Conservation (phyloP, 1,284 basidiomycete genomes). For the Phenoliferia sp. region DNA sequence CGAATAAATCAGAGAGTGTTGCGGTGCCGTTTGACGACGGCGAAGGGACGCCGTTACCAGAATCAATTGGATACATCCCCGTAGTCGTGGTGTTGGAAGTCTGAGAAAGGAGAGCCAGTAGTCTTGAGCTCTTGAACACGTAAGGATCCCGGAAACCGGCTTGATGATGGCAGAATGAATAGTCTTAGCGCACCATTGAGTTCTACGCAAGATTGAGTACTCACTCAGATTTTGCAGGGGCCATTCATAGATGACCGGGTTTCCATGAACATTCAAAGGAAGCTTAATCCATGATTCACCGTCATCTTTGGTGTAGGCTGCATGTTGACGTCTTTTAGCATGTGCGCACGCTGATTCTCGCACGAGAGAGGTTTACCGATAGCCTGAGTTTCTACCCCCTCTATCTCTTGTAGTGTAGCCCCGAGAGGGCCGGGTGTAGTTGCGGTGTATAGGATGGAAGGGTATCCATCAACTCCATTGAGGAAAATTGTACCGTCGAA, state of each 20-base stretch:
- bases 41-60: neutral
- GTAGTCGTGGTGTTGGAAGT: constrained; percentile 9
- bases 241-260: constrained; percentile 34
- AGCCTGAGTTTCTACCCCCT: constrained; percentile 32
- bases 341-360: neutral
- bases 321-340: neutral
- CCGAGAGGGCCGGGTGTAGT: constrained; percentile 28
- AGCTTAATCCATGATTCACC: constrained; percentile 35
- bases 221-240: constrained; percentile 13
- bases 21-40: neutral
- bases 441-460: constrained; percentile 33
- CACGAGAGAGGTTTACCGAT: neutral
- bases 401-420: constrained; percentile 23
- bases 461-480: constrained; percentile 28
- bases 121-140: constrained; percentile 29
- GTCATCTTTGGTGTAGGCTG: constrained; percentile 34
- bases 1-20: constrained; percentile 17
- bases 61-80: neutral
- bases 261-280: constrained; percentile 23
- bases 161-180: neutral
- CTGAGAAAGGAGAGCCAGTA: constrained; percentile 16
- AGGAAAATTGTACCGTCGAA: constrained; percentile 34
- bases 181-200: neutral
- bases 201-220: neutral
- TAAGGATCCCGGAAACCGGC: constrained; percentile 36